Conservation (phyloP, 1,284 basidiomycete species). For the Ustilago shanxiensis region DNA sequence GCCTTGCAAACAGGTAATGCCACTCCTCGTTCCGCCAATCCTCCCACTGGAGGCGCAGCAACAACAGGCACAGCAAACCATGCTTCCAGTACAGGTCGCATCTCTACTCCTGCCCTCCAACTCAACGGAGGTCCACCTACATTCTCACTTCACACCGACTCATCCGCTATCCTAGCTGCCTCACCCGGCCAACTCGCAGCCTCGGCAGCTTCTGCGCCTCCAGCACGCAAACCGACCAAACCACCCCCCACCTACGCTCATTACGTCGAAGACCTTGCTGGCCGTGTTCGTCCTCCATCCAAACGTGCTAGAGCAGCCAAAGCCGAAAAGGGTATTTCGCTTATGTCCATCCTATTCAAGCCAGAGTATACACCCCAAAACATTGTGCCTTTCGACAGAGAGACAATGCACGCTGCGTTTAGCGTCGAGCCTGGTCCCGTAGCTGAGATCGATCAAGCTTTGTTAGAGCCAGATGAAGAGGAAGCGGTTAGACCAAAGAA, state of each 20-base stretch:
- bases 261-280: slow-evolving; percentile 49
- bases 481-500: slow-evolving; percentile 35
- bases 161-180: slow-evolving; percentile 41
- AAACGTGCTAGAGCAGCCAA: slow-evolving; percentile 30
- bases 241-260: slow-evolving; percentile 51
- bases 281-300: slow-evolving; percentile 39
- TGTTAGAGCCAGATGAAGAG: slow-evolving; percentile 55
- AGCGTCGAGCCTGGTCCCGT: slow-evolving; percentile 41
- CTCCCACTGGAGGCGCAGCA: slow-evolving; percentile 10
- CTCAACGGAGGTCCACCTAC: slow-evolving; percentile 41
- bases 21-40: slow-evolving; percentile 21
- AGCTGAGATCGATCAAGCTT: slow-evolving; percentile 44
- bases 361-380: slow-evolving; percentile 53
- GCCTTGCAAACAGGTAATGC: background rate
- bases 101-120: slow-evolving; percentile 41
- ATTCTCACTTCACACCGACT: slow-evolving; percentile 41
- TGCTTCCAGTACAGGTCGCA: slow-evolving; percentile 31
- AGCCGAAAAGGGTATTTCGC: slow-evolving; percentile 21
- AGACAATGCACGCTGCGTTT: slow-evolving; percentile 47
- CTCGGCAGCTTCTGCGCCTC: slow-evolving; percentile 29
- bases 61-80: slow-evolving; percentile 15
- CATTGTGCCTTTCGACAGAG: slow-evolving; percentile 49
- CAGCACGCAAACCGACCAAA: slow-evolving; percentile 38
- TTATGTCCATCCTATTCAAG: slow-evolving; percentile 48
- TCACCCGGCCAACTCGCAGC: slow-evolving; percentile 41